Base-by-base conservation (phyloP, 2,329 filamentous ascomycete species). In the Aphanoascus verrucosus region DNA sequence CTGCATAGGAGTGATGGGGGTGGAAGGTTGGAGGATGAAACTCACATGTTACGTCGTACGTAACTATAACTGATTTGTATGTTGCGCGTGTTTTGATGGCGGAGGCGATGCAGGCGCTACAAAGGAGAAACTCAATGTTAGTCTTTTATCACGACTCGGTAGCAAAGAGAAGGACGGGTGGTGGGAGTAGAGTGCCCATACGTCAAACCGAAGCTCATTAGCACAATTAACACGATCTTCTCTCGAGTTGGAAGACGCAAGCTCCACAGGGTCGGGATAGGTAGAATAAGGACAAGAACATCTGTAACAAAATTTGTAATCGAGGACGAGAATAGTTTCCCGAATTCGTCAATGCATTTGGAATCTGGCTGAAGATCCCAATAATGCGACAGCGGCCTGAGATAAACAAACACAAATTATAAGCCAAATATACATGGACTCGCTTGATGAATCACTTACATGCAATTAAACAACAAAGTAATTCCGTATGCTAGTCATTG, bases 11-110 rank as follows among this genome's bases (percentile, higher is more conserved):
- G 12, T n/a, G 48, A 15, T 12, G 11, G 34, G 8, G 47, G 7
- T 19, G 40, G n/a, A n/a, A n/a, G 40, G 41, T 40, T 28, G 12
- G 14, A 42, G 5, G 12, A n/a, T 34, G 7, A 14, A 14, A 35
- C 58, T 54, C 46, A 60, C 58, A 59, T 15, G 57, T 52, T 11
- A 60, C 57, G 44, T 60, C 58, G n/a, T 60, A 60, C 42, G 57
- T 57, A 9, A 57, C 45, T 34, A 45, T 32, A 2, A 57, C 32
- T 14, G 49, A 40, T 34, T 45, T 48, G 19, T 56, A 57, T 47
- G 53, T 58, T 15, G 56, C 59, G 17, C 52, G 56, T 38, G 53
- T 52, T 42, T 55, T 56, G 40, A 60, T 42, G 28, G 53, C 41
- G 17, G 55, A 54, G 37, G 58, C 58, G 11, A 47, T 49, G 43